These are phyloP conservation scores for Aschersonia sp. DNA, from an alignment of 2,329 filamentous ascomycete genomes.

Conservation along the genomic window DNA sequence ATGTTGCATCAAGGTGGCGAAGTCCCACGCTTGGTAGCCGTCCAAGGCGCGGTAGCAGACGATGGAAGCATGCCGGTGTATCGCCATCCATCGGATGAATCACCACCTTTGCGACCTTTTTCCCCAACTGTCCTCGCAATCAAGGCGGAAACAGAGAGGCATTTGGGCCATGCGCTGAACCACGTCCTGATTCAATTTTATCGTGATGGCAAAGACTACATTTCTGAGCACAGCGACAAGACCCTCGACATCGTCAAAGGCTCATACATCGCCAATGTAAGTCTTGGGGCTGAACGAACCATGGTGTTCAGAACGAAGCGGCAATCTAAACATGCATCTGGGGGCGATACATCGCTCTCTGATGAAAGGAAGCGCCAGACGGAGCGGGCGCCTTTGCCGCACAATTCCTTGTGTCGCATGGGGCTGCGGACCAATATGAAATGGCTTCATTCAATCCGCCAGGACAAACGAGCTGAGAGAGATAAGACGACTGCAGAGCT, in stretches of 20 bases:
- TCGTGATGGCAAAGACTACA: conserved; percentile 76
- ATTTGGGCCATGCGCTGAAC: conserved; percentile 69
- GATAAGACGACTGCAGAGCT: conserved; percentile 60
- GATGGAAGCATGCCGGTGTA: conserved; percentile 81
- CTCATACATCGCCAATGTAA: conserved; percentile 83
- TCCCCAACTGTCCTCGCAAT: conserved; percentile 58
- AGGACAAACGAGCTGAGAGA: conserved; percentile 58
- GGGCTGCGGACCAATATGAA: conserved; percentile 67
- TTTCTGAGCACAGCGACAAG: conserved; percentile 95
- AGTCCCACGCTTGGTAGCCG: conserved; percentile 80
- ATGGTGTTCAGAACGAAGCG: conserved; percentile 85
- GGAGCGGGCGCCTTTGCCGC: conserved; percentile 61
- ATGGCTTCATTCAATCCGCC: conserved; percentile 86
- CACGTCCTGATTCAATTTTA: conserved; percentile 91
- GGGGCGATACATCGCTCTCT: conserved; percentile 1
- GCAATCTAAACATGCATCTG: conserved; percentile 21
- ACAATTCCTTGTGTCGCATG: conserved; percentile 79
- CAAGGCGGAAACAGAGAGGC: conserved; percentile 51
- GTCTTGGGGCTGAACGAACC: conserved; percentile 77
- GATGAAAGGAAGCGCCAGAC: conserved; percentile 32
- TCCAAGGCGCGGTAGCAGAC: conserved; percentile 57
- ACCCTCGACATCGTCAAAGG: conserved; percentile 74
- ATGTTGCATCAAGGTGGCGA: conserved; percentile 90
- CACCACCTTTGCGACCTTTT: conserved; percentile 63
- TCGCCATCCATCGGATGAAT: conserved; percentile 82